Evolutionary conservation across 805 yeast genomes (phyloP), one percentile per base, ranked within the genome.

Genomic region (Starmerella powellii): DNA sequence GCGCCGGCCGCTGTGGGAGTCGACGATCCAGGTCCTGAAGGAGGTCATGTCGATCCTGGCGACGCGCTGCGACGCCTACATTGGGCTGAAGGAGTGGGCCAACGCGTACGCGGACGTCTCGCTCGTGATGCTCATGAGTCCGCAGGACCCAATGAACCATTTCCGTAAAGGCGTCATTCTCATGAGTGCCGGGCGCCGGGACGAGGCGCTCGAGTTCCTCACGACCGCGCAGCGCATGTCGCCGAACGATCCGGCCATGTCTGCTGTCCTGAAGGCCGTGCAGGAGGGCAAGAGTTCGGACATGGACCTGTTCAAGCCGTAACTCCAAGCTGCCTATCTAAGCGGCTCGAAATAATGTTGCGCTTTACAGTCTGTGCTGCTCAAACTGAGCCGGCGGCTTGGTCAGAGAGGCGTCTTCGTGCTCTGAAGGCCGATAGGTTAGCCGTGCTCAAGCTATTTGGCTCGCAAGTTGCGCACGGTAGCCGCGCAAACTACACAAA

Each of bases 1-100:
- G 31, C 54, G 60, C 31, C 58, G 70, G 34, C 61, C 67, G 8
- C 52, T 57, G 16, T 66, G 67, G 64, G 71, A 66, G 48, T 50
- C 64, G 16, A 52, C 61, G 8, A 52, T 47, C 34, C 46, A 48
- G 27, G 51, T 57, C 27, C 47, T 63, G 21, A 63, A 60, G 26
- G 70, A 66, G 45, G 51, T 61, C 26, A 40, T 57, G 27, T 41
- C 41, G 31, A 40, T 59, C 37, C 47, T 64, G 38, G 58, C 54
- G 27, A 58, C 59, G 28, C 55, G 70, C 19, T 61, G 68, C 34
- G 67, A 64, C 35, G 64, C 66, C 15, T 56, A 65, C 47, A 54
- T 63, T 50, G 56, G 56, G 4, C 48, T 52, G 40, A 47, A 53
- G 33, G 37, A 50, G 44, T 63, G 63, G 62, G 60, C 61, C 6